Base-by-base conservation (phyloP, 2,329 filamentous ascomycete species). In the Lachnellula arida region DNA sequence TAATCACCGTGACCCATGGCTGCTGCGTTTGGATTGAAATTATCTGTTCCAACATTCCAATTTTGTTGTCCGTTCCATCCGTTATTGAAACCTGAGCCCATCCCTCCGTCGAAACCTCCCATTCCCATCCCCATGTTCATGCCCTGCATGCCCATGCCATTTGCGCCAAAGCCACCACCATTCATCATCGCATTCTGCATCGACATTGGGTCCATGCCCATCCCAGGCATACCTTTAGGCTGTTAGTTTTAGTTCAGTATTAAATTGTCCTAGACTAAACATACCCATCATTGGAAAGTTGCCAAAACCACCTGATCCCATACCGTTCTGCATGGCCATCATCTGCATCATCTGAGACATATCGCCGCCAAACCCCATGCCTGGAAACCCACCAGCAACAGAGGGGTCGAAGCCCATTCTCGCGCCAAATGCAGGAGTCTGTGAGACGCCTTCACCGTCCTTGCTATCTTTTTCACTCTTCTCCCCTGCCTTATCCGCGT, bases 21-120 rank as follows among this genome's bases (percentile, higher is more conserved):
- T 70, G 76, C 81, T 88, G 77, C 83, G 88, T 84, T 90, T 88
- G 84, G 81, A 85, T 85, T 91, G 86, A 84, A 90, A 87, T 89
- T 91, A 89, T 89, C 87, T 87, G 88, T 86, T 80, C 84, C 66
- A 80, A 84, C 83, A 86, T 86, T 88, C 87, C 87, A 91, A 80
- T 86, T 84, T 78, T 89, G 86, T 77, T 87, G 86, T 79, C 81
- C 81, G 80, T 87, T 88, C 86, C 87, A 90, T 79, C 85, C 86
- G 82, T 86, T 84, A 82, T 87, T 86, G 80, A 85, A 81, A 73
- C 84, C 82, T 69, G 77, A 71, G 63, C 75, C 74, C 67, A 73
- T 79, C 72, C 81, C 81, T 74, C 83, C 82, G 76, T 83, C 82
- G 75, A 84, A 85, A 70, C 85, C 83, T 77, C 84, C 73, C 70